phyloP scores from a whole-genome alignment of 768 basidiomycete species.

The Russula compacta region DNA sequence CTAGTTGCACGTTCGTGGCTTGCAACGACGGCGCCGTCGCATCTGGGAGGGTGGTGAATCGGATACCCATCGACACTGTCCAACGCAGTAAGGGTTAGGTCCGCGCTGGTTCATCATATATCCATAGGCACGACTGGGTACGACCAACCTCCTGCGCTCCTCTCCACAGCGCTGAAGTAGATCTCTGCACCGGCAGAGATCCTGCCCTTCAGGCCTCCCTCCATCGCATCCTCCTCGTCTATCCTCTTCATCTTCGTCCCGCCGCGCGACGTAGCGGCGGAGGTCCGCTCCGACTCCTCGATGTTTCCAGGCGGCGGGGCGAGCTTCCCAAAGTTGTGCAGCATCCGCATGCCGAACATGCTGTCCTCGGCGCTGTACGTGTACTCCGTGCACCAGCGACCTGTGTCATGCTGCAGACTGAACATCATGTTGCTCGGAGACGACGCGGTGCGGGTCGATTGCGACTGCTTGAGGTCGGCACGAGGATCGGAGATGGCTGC shows the following conservation, averaged over 20 bases:
- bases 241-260: constrained; percentile 54
- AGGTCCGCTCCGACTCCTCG: constrained; percentile 24
- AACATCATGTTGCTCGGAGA: constrained; percentile 62
- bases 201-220: constrained; percentile 83
- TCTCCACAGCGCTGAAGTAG: constrained; percentile 88
- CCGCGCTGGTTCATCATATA: too few relatives aligned
- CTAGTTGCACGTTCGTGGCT: constrained; percentile 32
- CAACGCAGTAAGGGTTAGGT: neutral
- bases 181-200: constrained; percentile 89
- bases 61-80: constrained; percentile 82
- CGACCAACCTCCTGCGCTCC: constrained; percentile 72
- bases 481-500: constrained; percentile 80
- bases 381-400: constrained; percentile 89
- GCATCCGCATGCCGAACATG: constrained; percentile 81
- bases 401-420: constrained; percentile 85
- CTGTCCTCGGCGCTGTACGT: constrained; percentile 90
- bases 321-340: constrained; percentile 86
- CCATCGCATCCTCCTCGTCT: constrained; percentile 90
- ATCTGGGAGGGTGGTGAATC: constrained; percentile 91
- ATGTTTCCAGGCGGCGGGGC: constrained; percentile 30
- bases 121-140: neutral
- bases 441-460: constrained; percentile 35
- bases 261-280: constrained; percentile 20
- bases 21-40: constrained; percentile 59
- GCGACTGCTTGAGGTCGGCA: constrained; percentile 36